phyloP scores from a whole-genome alignment of 2,329 filamentous ascomycete genomes.

The Claviceps maximensis region DNA sequence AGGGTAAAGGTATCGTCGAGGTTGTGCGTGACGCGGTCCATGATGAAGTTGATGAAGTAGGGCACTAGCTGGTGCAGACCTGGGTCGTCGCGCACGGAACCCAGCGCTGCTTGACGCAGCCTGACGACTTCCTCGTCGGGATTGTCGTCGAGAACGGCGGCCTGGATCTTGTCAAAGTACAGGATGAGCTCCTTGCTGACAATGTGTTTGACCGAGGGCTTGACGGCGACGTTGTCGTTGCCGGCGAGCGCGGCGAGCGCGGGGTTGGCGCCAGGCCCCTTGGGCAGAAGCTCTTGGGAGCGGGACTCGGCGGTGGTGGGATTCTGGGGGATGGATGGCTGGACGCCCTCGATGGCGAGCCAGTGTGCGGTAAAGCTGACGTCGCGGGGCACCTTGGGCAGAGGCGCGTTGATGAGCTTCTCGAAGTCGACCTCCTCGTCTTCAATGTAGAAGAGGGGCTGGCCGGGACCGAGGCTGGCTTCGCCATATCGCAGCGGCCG shows the following conservation, averaged over 20 bases:
- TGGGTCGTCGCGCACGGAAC: conserved; percentile 76
- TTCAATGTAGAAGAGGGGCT: conserved; percentile 93
- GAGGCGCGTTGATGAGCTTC: conserved; percentile 90
- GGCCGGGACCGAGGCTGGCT: conserved; percentile 81
- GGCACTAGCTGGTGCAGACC: conserved; percentile 90
- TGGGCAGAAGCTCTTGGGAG: conserved; percentile 74
- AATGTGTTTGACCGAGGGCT: conserved; percentile 88
- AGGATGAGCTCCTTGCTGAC: conserved; percentile 91
- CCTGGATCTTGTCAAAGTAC: conserved; percentile 92
- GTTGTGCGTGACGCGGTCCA: conserved; percentile 89
- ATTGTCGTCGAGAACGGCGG: conserved; percentile 74
- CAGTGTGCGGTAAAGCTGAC: conserved; percentile 86
- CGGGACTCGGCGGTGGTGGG: conserved; percentile 75
- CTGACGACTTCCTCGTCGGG: conserved; percentile 62
- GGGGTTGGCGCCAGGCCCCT: conserved; percentile 78
- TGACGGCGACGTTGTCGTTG: conserved; percentile 70
- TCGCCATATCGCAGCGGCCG: conserved; percentile 84
- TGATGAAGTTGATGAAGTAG: conserved; percentile 92
- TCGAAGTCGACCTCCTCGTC: conserved; percentile 99
- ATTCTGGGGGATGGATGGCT: conserved; percentile 93
- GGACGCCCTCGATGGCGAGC: conserved; percentile 94
- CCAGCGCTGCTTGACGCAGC: conserved; percentile 71
- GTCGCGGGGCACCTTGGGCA: conserved; percentile 90
- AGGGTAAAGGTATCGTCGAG: conserved; percentile 83
- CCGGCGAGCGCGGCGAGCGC: conserved; percentile 71